A percentile compares a stretch with the other conserved stretches of the same genome.
Evolutionary conservation across 805 yeast species (phyloP).

Genomic region (Cyberlindnera japonica): DNA sequence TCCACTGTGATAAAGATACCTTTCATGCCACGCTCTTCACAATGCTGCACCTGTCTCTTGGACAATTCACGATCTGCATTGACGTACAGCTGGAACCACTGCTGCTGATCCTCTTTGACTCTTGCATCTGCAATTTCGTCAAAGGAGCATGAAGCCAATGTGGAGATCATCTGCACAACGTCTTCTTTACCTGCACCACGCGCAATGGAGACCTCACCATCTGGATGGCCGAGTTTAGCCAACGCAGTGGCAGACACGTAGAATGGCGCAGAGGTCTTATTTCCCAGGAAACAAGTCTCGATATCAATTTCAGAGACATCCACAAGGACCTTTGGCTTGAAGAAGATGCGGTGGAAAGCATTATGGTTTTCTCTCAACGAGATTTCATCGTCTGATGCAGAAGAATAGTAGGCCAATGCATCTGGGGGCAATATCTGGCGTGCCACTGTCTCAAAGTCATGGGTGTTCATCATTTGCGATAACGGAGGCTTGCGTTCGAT

Average conservation of each 20-base stretch:
- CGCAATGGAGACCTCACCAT: conserved; percentile 86
- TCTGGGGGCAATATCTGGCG: conserved; percentile 67
- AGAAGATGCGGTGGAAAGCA: conserved; percentile 84
- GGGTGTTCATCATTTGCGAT: conserved; percentile 65
- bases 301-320: conserved; percentile 75
- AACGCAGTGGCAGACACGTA: conserved; percentile 90
- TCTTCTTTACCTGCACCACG: conserved; percentile 72
- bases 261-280: conserved; percentile 67
- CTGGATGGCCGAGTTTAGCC: conserved; percentile 88
- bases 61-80: conserved; percentile 71
- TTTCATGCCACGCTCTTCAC: conserved; percentile 69
- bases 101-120: conserved; percentile 58
- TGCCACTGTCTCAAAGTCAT: conserved; percentile 87
- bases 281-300: conserved; percentile 73
- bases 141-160: conserved; percentile 82
- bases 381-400: conserved; percentile 92
- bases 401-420: conserved; percentile 92
- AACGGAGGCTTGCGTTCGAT: conserved; percentile 62
- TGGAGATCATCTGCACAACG: conserved; percentile 87
- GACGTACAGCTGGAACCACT: conserved; percentile 88
- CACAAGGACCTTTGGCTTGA: conserved; percentile 78
- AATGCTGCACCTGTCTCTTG: conserved; percentile 58
- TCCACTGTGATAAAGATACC: conserved; percentile 89
- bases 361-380: conserved; percentile 86
- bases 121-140: conserved; percentile 80